Evolutionary conservation across 305 asterid genomes (phyloP), one percentile per base, ranked within the genome.

Genomic region (Fraxinus baroniana): DNA sequence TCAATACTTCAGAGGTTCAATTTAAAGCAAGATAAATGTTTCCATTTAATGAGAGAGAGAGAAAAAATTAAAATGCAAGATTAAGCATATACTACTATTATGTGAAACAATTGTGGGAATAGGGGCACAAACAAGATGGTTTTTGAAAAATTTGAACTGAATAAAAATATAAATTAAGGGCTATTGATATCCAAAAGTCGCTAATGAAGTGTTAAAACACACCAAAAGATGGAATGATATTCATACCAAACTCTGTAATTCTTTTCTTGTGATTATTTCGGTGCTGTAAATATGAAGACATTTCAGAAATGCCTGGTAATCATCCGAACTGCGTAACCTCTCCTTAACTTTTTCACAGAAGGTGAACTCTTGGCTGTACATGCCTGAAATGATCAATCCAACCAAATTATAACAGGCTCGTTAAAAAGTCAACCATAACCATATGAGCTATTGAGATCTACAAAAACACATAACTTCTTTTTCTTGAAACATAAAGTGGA

Each of bases 331-430:
- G 79, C 78, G 88, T 81, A 97, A 87, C 87, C 94, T 93, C 89
- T 95, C 99, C 89, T 95, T 97, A 76, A 97, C 99, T 86, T 93
- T 93, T 81, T 97, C 99, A 90, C 98, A 95, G 85, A 97, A 97
- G 57, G 91, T 80, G 89, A 95, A 94, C 88, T 94, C 99, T 64
- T 87, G 89, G 89, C 92, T 90, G 86, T 92, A 93, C 90, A 86
- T 84, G 86, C 93, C 99, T 97, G 92, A 79, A 76, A 88, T 80
- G 77, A 87, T 85, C 80, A 84, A 86, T 85, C 83, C 84, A 30
- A 83, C 71, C 15, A 71, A 74, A 82, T 49, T 70, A 76, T 41
- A 85, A 72, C 76, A 84, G 44, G 46, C 55, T 72, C 26, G 5
- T 30, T 55, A 81, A 32, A 79, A 72, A 77, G 26, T 52, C 80